Evolutionary conservation across 2,329 filamentous ascomycete species (phyloP).

Genomic region (Phaeosphaeriaceae sp.): DNA sequence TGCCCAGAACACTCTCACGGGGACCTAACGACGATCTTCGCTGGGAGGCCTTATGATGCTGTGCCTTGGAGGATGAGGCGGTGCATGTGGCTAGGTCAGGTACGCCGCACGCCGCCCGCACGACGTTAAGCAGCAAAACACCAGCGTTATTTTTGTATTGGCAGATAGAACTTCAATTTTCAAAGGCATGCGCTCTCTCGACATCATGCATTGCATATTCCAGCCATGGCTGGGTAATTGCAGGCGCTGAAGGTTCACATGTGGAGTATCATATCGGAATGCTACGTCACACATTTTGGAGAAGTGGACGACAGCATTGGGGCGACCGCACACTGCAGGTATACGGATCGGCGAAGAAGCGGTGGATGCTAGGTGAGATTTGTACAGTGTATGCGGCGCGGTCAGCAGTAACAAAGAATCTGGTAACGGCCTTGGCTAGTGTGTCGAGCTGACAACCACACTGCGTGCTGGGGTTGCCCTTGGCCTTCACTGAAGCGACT

Average conservation of each 20-base stretch:
- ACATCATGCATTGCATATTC: background rate
- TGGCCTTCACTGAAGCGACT: background rate
- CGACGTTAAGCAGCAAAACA: background rate
- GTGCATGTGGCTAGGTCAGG: background rate
- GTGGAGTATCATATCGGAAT: background rate
- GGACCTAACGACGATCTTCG: background rate
- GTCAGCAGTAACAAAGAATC: constrained; percentile 11
- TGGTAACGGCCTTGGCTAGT: constrained; percentile 12
- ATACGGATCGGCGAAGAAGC: constrained; percentile 9
- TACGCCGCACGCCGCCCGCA: background rate
- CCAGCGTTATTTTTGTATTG: background rate
- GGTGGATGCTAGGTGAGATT: constrained; percentile 12
- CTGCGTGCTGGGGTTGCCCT: constrained; percentile 12
- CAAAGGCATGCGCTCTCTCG: background rate
- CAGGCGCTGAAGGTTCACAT: background rate
- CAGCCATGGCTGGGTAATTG: background rate
- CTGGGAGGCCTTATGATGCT: background rate
- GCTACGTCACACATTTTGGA: background rate
- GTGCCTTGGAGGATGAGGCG: background rate
- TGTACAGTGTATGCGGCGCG: constrained; percentile 14
- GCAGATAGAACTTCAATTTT: background rate
- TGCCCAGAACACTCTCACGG: background rate
- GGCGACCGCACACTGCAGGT: background rate
- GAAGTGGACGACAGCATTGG: background rate
- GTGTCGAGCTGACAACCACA: constrained; percentile 6